Evolutionary conservation across 2,329 filamentous ascomycete species (phyloP), one percentile per base, ranked within the genome.

Genomic region (Xylaria digitata): DNA sequence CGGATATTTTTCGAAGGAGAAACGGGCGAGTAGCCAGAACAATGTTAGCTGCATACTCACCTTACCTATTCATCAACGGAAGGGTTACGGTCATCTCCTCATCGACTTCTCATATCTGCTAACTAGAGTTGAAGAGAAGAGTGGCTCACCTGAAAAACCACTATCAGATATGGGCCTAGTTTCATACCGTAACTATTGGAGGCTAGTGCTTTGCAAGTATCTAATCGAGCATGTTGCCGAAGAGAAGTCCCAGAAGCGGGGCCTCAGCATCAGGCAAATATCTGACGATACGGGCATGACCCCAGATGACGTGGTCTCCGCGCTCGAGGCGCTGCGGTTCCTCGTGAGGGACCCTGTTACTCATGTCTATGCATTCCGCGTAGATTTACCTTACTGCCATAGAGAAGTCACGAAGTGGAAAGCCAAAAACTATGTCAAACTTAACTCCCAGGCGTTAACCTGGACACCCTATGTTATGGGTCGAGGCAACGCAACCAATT

Each of bases 391-490:
- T 3, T 97, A 95, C 76, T 97, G 95, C 79, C 89, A 89, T 65
- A 89, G 95, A 70, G 97, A 97, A 73, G 92, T 97, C 67, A 87
- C 88, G 37, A 96, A 95, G 71, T 97, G 95, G 88, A 92, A 97
- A 75, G 86, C 87, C 55, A 97, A 97, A 76, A 90, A 91, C 9
- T 96, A 97, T 72, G 92, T 97, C 23, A 91, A 89, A 73, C 87
- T 99, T 42, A 92, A 96, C 71, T 88, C 92, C 0, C 89, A 91
- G 50, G 89, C 89, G 19, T 85, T 99, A 30, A 91, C 94, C 11
- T 99, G 96, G 96, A 97, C 94, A 15, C 96, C 96, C 0, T 99
- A 97, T 77, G 90, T 98, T 48, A 98, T 97, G 94, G 95, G 96
- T 30, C 89, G 93, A 69, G 91, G 88, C 78, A 94, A 92, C 72